phyloP scores from a whole-genome alignment of 163 green algal genomes.

The Coccomyxa subellipsoidea region DNA sequence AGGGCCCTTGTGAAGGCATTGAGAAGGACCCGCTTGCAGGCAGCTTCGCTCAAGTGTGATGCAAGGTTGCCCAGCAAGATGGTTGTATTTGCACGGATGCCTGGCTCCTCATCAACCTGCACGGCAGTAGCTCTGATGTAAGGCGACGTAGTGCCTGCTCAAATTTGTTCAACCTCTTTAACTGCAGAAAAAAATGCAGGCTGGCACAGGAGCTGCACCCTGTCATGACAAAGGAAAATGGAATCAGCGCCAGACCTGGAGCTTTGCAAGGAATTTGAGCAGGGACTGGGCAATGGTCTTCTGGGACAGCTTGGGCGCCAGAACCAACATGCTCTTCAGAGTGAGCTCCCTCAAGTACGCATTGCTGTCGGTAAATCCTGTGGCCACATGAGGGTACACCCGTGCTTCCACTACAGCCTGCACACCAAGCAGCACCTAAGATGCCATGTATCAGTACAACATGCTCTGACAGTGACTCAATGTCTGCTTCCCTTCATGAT shows the following conservation, averaged over 20 bases:
- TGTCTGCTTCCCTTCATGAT: too few species aligned
- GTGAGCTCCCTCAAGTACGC: conserved; percentile 95
- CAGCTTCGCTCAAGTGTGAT: conserved; percentile 69
- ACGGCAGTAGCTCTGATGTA: background rate
- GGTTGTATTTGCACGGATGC: conserved; percentile 98
- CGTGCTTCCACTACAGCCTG: conserved; percentile 70
- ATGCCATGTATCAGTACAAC: background rate
- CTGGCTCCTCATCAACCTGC: conserved; percentile 92
- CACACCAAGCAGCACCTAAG: background rate
- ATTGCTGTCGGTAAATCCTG: conserved; percentile 83
- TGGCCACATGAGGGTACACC: conserved; percentile 78
- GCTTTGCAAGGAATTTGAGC: conserved; percentile 94
- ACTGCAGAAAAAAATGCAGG: too few species aligned
- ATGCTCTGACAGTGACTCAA: too few species aligned
- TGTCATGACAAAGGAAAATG: too few species aligned
- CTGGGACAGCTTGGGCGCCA: conserved; percentile 90
- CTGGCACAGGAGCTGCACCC: too few species aligned
- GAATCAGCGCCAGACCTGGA: too few species aligned
- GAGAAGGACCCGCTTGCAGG: conserved; percentile 78
- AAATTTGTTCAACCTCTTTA: too few species aligned
- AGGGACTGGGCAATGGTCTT: conserved; percentile 81
- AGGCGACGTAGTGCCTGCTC: too few species aligned
- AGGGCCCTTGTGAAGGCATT: conserved; percentile 94
- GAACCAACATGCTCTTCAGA: conserved; percentile 85
- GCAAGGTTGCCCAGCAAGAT: conserved; percentile 96